Evolutionary conservation across 805 yeast genomes (phyloP).

Genomic region (Priceomyces carsonii): DNA sequence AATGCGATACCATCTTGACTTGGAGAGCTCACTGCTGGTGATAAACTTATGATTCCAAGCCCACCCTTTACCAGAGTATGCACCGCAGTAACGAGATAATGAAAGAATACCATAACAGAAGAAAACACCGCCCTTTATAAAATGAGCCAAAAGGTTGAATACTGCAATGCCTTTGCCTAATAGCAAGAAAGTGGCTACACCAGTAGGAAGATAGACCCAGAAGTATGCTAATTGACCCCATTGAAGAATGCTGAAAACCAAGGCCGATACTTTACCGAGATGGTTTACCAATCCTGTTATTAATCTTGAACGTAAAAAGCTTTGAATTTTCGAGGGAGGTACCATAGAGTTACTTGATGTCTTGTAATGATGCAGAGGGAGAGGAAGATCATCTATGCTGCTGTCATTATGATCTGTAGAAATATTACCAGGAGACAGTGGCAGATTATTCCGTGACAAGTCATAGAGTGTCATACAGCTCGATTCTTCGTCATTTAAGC

Average conservation of each 20-base stretch:
- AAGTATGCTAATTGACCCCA: conserved; percentile 66
- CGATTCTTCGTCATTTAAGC: conserved; percentile 10
- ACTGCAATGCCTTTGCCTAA: conserved; percentile 69
- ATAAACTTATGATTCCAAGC: conserved; percentile 71
- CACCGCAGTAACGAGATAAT: conserved; percentile 87
- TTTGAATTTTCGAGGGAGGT: conserved; percentile 4
- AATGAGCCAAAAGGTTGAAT: conserved; percentile 88
- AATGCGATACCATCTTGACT: conserved; percentile 30
- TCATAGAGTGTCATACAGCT: conserved; percentile 26
- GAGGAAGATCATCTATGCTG: conserved; percentile 5
- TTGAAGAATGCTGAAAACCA: conserved; percentile 51
- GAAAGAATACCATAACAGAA: conserved; percentile 72
- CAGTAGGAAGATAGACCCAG: conserved; percentile 58
- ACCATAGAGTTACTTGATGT: conserved; percentile 23
- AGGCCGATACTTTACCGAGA: conserved; percentile 28
- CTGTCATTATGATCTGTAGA: conserved; percentile 7
- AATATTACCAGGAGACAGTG: background rate
- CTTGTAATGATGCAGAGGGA: conserved; percentile 13
- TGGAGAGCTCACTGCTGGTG: conserved; percentile 25
- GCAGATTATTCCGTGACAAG: conserved; percentile 11
- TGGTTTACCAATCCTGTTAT: conserved; percentile 3
- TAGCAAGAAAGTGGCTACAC: conserved; percentile 63
- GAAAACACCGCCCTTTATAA: conserved; percentile 94
- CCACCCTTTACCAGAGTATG: conserved; percentile 73
- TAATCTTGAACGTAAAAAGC: background rate